These are phyloP conservation scores for Leptodermis oblonga DNA, from an alignment of 257 asterid genomes.

Conservation along the genomic window DNA sequence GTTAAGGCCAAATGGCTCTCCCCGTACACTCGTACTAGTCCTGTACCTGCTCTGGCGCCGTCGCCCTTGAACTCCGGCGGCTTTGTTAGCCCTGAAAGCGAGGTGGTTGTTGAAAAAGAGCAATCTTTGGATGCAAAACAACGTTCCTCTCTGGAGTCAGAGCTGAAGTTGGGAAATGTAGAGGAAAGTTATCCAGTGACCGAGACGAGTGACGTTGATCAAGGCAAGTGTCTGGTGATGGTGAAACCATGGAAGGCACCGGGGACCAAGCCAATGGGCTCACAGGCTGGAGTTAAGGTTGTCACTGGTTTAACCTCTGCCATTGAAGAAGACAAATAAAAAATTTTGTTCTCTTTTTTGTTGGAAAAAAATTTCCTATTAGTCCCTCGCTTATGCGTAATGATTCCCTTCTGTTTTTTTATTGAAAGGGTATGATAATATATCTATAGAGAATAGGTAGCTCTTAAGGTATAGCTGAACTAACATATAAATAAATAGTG, in stretches of 20 bases:
- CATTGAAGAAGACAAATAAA: slow-evolving; percentile 40
- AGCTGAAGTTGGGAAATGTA: slow-evolving; percentile 18
- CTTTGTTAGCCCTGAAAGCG: background rate
- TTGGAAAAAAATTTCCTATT: background rate
- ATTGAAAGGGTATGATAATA: slow-evolving; percentile 18
- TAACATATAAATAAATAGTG: slow-evolving; percentile 3
- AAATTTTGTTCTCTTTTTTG: slow-evolving; percentile 31
- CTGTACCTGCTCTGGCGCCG: background rate
- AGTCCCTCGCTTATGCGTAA: background rate
- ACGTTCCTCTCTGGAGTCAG: slow-evolving; percentile 10
- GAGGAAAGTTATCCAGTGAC: slow-evolving; percentile 14
- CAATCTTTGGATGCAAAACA: background rate
- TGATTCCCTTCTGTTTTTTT: slow-evolving; percentile 27
- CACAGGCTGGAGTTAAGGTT: slow-evolving; percentile 40
- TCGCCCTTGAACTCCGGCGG: background rate
- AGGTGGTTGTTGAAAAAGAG: slow-evolving; percentile 8
- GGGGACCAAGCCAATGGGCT: slow-evolving; percentile 41
- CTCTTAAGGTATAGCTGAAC: background rate
- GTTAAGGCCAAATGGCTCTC: slow-evolving; percentile 89
- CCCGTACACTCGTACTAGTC: slow-evolving; percentile 40
- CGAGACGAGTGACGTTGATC: slow-evolving; percentile 14
- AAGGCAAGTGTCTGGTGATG: slow-evolving; percentile 11
- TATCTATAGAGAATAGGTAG: slow-evolving; percentile 8
- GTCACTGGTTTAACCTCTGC: slow-evolving; percentile 73
- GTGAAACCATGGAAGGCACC: slow-evolving; percentile 41